Base-by-base conservation (phyloP, 2,329 filamentous ascomycete genomes). In the Sarocladium brachiariae region DNA sequence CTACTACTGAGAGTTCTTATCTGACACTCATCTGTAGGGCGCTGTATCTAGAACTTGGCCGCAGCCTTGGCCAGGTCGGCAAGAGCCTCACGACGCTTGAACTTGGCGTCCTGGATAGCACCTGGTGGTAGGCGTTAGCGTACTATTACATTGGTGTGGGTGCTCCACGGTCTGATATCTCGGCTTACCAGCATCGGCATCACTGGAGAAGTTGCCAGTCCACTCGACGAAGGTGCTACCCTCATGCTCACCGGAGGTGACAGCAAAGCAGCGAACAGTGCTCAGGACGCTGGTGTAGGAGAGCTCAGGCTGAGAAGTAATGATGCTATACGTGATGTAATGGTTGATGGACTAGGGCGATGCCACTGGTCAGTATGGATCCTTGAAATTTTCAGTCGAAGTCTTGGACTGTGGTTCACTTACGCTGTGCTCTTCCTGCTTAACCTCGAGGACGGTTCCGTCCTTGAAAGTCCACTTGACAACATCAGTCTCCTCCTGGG, bases 381-480 rank as follows among this genome's bases (percentile, higher is more conserved):
- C n/a, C 21, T 43, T 25, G 18, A 39, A 13, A 9, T 30, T 14
- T 14, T 37, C 9, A 5, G 18, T 13, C 24, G 30, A 34, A 23
- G 45, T 35, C 38, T 24, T 13, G 13, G 27, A 21, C 21, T 24
- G 31, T 25, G 9, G 27, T 43, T 21, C 33, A 65, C 77, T 53
- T 67, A 85, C 81, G 57, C 80, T 84, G 70, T 87, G 83, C 72
- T 86, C 84, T 68, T 88, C 84, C 71, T 85, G 82, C 79, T 87
- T 87, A 57, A 88, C 80, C 65, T 87, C 83, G 18, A 86, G 69
- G 51, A 79, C 75, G 24, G 77, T 81, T 47, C 82, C 83, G 59
- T 88, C 84, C 65, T 82, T 81, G 73, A 87, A 88, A 18, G 75
- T 78, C 84, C 84, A 87, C 65, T 77, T 77, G 60, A 86, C 77